Percentiles rank a stretch among this genome's conserved stretches.
Evolutionary conservation across 139 green algal genomes (phyloP).

Genomic region (Trebouxia sp.): DNA sequence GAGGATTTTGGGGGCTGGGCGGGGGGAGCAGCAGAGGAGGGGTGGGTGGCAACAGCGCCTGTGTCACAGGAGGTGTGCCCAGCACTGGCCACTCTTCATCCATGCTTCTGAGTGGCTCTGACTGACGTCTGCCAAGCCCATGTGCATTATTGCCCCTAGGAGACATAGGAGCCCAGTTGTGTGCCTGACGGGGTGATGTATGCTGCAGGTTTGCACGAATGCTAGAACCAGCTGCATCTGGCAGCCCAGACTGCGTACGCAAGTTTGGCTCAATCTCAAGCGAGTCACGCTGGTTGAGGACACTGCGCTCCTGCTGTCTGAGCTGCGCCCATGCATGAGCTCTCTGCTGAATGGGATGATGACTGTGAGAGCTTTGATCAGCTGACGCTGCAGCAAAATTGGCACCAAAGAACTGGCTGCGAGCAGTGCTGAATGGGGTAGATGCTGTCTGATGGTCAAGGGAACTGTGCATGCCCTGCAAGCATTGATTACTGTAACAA

Average conservation of each 20-base stretch:
- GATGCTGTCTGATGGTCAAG: not conserved
- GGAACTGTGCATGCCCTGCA: not conserved
- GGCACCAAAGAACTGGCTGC: not conserved
- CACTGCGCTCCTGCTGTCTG: not conserved
- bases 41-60: not conserved
- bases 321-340: not conserved
- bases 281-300: not conserved
- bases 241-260: not conserved
- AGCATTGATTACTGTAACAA: not conserved
- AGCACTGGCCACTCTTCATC: slow-evolving; percentile 5
- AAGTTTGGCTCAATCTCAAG: not conserved
- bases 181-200: not conserved
- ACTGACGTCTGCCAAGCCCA: not conserved
- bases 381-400: not conserved
- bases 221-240: not conserved
- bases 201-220: not conserved
- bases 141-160: no score
- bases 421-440: not conserved
- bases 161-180: slow-evolving; percentile 6
- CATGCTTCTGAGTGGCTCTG: not conserved
- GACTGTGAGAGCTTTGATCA: not conserved
- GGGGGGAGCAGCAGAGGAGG: not conserved
- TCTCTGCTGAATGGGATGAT: slow-evolving; percentile 4
- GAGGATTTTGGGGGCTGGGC: not conserved
- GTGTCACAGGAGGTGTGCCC: not conserved